Evolutionary conservation across 164 flowering plant genomes (phyloP).

Genomic region (Tinospora cordifolia): DNA sequence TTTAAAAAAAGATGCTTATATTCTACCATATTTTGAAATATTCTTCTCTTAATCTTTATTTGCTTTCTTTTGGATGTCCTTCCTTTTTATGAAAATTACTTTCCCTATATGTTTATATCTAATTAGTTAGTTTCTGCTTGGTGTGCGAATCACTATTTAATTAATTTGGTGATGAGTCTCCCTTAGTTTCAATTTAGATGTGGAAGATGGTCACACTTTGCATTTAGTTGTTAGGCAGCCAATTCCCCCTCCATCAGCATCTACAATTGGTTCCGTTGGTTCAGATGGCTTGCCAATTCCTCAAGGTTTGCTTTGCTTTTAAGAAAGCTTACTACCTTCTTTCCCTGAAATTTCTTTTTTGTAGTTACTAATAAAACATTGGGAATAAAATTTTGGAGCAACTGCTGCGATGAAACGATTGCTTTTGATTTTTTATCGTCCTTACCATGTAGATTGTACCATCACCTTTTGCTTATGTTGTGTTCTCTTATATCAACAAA

Average conservation of each 20-base stretch:
- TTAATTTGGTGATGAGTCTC: conserved; percentile 19
- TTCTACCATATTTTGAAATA: neutral
- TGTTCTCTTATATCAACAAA: too few relatives aligned
- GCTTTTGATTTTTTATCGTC: neutral
- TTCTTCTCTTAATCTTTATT: neutral
- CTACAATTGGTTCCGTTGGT: conserved; percentile 16
- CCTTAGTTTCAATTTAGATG: conserved; percentile 47
- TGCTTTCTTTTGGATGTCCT: neutral
- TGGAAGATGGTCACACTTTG: conserved; percentile 97
- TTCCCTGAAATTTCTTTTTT: neutral
- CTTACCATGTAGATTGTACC: neutral
- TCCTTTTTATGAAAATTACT: neutral
- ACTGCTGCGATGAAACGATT: neutral
- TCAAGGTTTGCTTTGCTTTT: conserved; percentile 42
- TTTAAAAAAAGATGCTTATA: too few relatives aligned
- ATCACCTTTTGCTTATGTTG: neutral
- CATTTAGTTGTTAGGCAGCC: conserved; percentile 92
- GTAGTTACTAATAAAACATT: neutral
- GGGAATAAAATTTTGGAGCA: neutral
- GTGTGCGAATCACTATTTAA: neutral
- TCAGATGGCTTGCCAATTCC: conserved; percentile 31
- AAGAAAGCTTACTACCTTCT: neutral
- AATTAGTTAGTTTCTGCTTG: neutral
- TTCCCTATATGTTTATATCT: neutral
- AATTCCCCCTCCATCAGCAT: conserved; percentile 33